Conservation (phyloP, 495 filamentous ascomycete species). For the Chlorociboria aeruginascens region DNA sequence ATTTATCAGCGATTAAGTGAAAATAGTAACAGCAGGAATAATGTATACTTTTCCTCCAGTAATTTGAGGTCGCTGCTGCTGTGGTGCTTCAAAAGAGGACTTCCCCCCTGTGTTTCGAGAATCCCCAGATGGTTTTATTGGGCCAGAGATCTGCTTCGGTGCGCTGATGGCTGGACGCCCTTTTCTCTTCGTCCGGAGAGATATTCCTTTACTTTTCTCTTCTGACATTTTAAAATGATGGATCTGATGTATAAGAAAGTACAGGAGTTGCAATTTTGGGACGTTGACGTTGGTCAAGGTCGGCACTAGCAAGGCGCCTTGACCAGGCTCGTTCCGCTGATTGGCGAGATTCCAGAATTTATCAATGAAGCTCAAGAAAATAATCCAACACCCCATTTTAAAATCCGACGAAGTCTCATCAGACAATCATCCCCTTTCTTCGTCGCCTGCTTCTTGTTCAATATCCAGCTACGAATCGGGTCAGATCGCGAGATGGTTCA, state of each 20-base stretch:
- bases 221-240: conserved; percentile 37
- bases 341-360: too few species aligned
- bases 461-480: conserved; percentile 1
- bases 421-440: neutral
- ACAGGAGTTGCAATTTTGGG: neutral
- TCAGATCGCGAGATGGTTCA: conserved; percentile 37
- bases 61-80: conserved; percentile 9
- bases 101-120: conserved; percentile 13
- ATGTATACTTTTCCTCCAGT: conserved; percentile 17
- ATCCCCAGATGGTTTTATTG: conserved; percentile 32
- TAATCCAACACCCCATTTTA: neutral
- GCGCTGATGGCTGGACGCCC: conserved; percentile 67
- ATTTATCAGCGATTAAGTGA: neutral
- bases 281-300: too few species aligned
- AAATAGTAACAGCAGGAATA: neutral
- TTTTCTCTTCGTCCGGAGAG: conserved; percentile 80
- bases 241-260: neutral
- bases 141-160: conserved; percentile 67
- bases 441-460: neutral
- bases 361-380: neutral
- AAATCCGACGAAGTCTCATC: neutral
- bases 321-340: too few species aligned
- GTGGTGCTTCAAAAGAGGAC: conserved; percentile 13
- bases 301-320: too few species aligned
- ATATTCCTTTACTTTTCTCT: conserved; percentile 47